A percentile compares a stretch with the other conserved stretches of the same genome.
phyloP scores from a whole-genome alignment of 148 eudicot species.

The Camellia granthamiana region DNA sequence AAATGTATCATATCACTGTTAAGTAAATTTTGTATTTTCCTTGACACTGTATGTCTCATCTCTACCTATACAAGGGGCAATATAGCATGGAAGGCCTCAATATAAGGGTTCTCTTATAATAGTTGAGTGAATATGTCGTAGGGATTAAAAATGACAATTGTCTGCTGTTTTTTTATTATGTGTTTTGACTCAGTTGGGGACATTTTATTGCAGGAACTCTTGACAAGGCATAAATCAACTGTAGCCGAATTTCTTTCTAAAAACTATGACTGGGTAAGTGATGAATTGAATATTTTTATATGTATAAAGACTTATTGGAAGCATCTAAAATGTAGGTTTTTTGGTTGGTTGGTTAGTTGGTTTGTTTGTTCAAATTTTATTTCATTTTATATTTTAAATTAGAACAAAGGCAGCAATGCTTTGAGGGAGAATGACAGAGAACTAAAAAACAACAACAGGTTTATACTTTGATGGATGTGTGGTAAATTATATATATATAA shows the following conservation, averaged over 20 bases:
- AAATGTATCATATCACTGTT: neutral
- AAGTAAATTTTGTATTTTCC: neutral
- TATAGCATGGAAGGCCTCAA: neutral
- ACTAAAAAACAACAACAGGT: too few relatives aligned
- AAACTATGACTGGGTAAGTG: constrained; percentile 86
- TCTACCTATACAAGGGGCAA: neutral
- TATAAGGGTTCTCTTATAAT: neutral
- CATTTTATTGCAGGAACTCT: constrained; percentile 68
- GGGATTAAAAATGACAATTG: neutral
- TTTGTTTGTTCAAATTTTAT: too few relatives aligned
- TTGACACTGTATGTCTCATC: neutral
- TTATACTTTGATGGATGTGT: too few relatives aligned
- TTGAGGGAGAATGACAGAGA: too few relatives aligned
- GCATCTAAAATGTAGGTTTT: neutral
- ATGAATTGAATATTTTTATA: neutral
- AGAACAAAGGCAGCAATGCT: too few relatives aligned
- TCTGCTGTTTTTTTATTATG: neutral
- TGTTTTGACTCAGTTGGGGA: neutral
- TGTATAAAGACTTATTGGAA: neutral
- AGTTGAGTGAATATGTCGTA: neutral
- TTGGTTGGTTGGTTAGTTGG: too few relatives aligned
- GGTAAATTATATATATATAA: too few relatives aligned
- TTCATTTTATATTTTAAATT: too few relatives aligned
- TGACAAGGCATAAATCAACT: constrained; percentile 98
- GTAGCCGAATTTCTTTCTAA: constrained; percentile 88